Evolutionary conservation across 768 basidiomycete genomes (phyloP).

Genomic region (Lactifluus echinatus): DNA sequence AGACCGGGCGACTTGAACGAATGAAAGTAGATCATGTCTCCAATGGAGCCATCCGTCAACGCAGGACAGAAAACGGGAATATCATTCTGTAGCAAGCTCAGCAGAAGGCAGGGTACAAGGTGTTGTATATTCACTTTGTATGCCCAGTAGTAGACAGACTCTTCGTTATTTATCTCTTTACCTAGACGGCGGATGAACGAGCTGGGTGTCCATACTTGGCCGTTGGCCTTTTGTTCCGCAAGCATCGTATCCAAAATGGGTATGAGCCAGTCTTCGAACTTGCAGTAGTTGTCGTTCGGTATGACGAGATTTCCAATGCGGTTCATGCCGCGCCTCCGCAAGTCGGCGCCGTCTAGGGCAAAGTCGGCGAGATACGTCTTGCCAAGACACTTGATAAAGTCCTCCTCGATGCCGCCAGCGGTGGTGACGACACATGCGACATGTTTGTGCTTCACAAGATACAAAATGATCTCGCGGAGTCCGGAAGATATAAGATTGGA

Average conservation of each 20-base stretch:
- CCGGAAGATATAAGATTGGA: conserved; percentile 99
- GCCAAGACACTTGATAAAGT: conserved; percentile 98
- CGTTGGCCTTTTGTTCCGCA: conserved; percentile 67
- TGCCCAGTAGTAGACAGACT: conserved; percentile 98
- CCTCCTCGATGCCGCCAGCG: conserved; percentile 97
- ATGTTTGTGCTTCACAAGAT: conserved; percentile 90
- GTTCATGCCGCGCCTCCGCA: conserved; percentile 89
- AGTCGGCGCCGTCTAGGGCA: conserved; percentile 78
- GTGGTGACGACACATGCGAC: conserved; percentile 90
- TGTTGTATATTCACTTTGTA: conserved; percentile 81
- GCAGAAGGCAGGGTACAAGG: conserved; percentile 16
- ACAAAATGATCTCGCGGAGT: conserved; percentile 81
- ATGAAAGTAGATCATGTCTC: conserved; percentile 99
- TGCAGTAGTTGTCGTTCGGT: conserved; percentile 98
- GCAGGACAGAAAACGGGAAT: conserved; percentile 99
- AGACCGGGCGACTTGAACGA: conserved; percentile 84
- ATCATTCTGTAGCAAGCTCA: conserved; percentile 61
- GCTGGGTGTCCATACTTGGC: conserved; percentile 85
- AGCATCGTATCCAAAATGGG: conserved; percentile 91
- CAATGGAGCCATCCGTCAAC: conserved; percentile 93
- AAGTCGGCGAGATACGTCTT: conserved; percentile 94
- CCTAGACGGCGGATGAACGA: conserved; percentile 88
- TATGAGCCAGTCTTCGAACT: conserved; percentile 98
- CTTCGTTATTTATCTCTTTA: conserved; percentile 94
- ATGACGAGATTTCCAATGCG: conserved; percentile 94